A percentile compares a stretch with the other conserved stretches of the same genome.
phyloP scores from a whole-genome alignment of 441 rosid species.

The Raphanus hybrid region DNA sequence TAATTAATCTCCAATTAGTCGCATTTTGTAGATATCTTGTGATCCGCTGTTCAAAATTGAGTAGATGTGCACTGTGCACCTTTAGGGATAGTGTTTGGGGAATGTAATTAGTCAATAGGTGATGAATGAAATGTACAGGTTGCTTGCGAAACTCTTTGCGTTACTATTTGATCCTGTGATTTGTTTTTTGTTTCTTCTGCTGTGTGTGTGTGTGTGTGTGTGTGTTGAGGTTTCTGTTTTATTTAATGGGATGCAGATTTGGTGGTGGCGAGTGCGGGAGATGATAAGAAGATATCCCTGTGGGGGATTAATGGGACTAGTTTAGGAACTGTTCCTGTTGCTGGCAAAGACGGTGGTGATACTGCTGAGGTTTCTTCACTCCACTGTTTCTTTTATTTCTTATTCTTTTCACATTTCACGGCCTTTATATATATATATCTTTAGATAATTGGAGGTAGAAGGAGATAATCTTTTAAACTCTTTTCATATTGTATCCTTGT shows the following conservation, averaged over 20 bases:
- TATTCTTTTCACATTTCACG: neutral
- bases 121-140: constrained; percentile 8
- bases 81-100: constrained; percentile 10
- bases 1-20: constrained; percentile 43
- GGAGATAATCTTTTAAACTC: too few relatives aligned
- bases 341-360: constrained; percentile 77
- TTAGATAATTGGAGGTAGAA: too few relatives aligned
- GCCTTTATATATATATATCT: neutral
- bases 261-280: constrained; percentile 95
- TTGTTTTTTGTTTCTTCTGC: too few relatives aligned
- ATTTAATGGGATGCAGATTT: constrained; percentile 59
- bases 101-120: constrained; percentile 4
- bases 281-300: constrained; percentile 89
- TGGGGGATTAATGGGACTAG: constrained; percentile 85
- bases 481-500: too few relatives aligned
- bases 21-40: constrained; percentile 9
- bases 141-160: neutral
- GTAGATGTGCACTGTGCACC: neutral
- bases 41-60: constrained; percentile 15
- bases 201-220: too few relatives aligned
- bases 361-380: constrained; percentile 58
- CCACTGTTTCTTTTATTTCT: neutral
- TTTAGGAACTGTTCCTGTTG: constrained; percentile 79
- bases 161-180: neutral
- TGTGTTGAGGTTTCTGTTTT: neutral